Percentiles rank a stretch among this genome's conserved stretches.
These are phyloP conservation scores for Pseudopithomyces chartarum DNA, from an alignment of 2,329 filamentous ascomycete genomes.

Conservation along the genomic window DNA sequence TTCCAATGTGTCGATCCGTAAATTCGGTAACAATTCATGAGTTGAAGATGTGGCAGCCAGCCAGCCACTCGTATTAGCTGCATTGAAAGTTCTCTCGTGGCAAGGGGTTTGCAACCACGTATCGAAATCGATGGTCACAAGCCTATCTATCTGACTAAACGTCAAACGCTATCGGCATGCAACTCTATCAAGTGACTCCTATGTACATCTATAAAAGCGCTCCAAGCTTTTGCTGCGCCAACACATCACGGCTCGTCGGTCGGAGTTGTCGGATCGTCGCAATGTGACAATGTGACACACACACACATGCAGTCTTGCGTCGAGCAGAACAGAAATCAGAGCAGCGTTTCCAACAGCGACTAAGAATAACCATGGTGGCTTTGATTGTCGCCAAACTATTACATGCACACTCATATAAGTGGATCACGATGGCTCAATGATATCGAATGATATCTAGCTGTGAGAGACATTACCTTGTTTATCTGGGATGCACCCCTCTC, in stretches of 20 bases:
- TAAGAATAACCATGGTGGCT: background rate
- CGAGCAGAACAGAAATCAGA: background rate
- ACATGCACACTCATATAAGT: background rate
- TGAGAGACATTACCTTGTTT: no score
- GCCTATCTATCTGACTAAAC: background rate
- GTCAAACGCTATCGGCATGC: background rate
- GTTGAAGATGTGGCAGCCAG: background rate
- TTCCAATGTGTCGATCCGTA: background rate
- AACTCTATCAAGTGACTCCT: background rate
- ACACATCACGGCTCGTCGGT: conserved; percentile 8
- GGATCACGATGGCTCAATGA: no score
- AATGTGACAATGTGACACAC: no score
- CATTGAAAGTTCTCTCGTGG: background rate
- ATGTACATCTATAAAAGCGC: background rate
- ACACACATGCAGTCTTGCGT: background rate
- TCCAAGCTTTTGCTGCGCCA: conserved; percentile 1
- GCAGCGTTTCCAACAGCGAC: no score
- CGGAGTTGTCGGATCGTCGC: conserved; percentile 6
- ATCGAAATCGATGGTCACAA: background rate
- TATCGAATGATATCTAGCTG: no score
- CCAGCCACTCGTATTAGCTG: background rate
- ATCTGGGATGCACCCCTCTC: background rate
- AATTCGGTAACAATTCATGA: background rate
- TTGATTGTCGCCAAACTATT: background rate
- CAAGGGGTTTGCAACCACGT: background rate